A percentile compares a stretch with the other conserved stretches of the same genome.
Conservation (phyloP, 441 rosid species). For the Euphorbia corollata region DNA sequence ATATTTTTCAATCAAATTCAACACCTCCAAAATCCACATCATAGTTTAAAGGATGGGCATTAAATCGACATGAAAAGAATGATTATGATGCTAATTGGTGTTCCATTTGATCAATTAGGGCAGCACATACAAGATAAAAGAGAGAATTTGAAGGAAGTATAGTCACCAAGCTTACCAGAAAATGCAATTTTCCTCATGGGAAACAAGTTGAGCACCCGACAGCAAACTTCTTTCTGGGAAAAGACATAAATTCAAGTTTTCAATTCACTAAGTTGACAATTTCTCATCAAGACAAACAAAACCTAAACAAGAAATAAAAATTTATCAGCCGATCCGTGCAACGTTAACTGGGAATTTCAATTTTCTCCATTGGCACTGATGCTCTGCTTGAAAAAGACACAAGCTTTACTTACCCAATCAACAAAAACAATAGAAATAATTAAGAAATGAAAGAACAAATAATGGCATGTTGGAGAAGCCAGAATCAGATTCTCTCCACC, state of each 20-base stretch:
- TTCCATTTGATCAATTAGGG: not conserved
- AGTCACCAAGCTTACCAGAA: conserved; percentile 15
- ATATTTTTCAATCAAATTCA: conserved; percentile 21
- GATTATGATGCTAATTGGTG: not conserved
- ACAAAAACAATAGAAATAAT: not conserved
- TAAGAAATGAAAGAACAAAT: not conserved
- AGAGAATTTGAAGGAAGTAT: not conserved
- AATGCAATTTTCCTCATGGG: conserved; percentile 14
- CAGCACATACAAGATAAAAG: not conserved
- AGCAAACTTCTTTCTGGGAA: not conserved
- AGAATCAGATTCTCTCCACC: conserved; percentile 8
- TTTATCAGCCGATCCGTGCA: not conserved
- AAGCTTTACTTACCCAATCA: not conserved
- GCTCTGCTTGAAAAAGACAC: not conserved
- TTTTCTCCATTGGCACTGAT: no score
- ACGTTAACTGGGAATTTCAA: not conserved
- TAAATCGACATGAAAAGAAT: conserved; percentile 3
- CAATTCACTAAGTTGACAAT: not conserved
- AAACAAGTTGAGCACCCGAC: not conserved
- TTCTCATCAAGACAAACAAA: not conserved
- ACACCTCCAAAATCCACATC: not conserved
- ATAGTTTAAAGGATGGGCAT: not conserved
- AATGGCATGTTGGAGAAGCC: conserved; percentile 1
- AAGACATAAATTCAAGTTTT: not conserved
- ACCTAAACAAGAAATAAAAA: not conserved